A percentile compares a stretch with the other conserved stretches of the same genome.
Evolutionary conservation across 768 basidiomycete genomes (phyloP).

Genomic region (Boletus sp.): DNA sequence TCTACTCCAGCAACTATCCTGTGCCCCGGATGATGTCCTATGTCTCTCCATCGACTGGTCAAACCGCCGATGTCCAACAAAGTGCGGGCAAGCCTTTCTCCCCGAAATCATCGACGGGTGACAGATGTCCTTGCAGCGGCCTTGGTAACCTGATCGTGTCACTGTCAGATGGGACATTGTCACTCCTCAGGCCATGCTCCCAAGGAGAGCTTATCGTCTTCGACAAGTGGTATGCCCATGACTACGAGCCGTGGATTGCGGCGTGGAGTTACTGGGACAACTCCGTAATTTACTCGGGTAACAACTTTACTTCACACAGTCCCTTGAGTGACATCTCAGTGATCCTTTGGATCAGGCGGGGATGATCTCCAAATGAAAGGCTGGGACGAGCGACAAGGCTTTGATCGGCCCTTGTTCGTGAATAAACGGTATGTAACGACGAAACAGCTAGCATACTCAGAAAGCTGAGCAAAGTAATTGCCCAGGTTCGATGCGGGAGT

Average conservation of each 20-base stretch:
- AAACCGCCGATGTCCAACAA: conserved; percentile 51
- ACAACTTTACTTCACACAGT: conserved; percentile 7
- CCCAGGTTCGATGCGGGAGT: conserved; percentile 88
- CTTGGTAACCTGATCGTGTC: conserved; percentile 70
- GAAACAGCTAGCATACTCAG: neutral
- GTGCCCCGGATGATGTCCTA: conserved; percentile 53
- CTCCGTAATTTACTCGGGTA: conserved; percentile 82
- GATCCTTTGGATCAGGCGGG: conserved; percentile 56
- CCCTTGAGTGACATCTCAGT: neutral
- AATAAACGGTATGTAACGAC: conserved; percentile 60
- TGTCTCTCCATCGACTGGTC: conserved; percentile 96
- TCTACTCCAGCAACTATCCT: conserved; percentile 42
- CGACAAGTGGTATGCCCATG: conserved; percentile 81
- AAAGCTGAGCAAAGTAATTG: neutral
- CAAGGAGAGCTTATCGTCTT: conserved; percentile 42
- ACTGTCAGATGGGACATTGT: conserved; percentile 73
- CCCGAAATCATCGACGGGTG: neutral
- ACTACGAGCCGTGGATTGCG: conserved; percentile 91
- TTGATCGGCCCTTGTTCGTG: conserved; percentile 54
- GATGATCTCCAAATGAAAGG: conserved; percentile 88
- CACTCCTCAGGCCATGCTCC: conserved; percentile 53
- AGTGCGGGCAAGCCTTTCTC: conserved; percentile 35
- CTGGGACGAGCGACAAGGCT: conserved; percentile 81
- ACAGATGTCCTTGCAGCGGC: conserved; percentile 32
- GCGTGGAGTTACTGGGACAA: conserved; percentile 88